Conservation (phyloP, 2,329 filamentous ascomycete genomes). For the Coniochaeta prunicola region DNA sequence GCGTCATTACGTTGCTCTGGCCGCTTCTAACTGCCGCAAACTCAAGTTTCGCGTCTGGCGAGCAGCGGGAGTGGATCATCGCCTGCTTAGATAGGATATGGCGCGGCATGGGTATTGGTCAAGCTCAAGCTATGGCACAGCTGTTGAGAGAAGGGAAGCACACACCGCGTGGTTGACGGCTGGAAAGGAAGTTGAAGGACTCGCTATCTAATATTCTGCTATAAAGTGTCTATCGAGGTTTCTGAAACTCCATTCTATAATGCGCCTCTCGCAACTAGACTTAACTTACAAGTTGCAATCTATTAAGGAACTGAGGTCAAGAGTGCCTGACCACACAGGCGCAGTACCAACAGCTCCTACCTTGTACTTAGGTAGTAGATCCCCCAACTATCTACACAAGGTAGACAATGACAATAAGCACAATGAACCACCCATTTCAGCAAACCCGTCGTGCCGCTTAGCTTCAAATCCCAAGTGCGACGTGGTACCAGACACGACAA, state of each 20-base stretch:
- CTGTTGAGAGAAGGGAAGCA: neutral
- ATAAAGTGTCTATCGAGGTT: neutral
- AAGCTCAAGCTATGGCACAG: neutral
- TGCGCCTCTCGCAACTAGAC: too few relatives aligned
- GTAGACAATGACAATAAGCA: too few relatives aligned
- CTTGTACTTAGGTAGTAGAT: too few relatives aligned
- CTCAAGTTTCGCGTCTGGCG: neutral
- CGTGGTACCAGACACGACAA: neutral
- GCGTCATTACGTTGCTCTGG: neutral
- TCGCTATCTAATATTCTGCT: neutral
- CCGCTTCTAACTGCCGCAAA: neutral
- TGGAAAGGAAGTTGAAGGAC: neutral
- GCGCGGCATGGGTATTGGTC: neutral
- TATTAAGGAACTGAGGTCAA: too few relatives aligned
- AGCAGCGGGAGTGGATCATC: neutral
- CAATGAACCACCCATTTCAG: neutral
- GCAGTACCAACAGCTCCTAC: too few relatives aligned
- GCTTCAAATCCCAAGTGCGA: neutral
- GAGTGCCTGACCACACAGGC: too few relatives aligned
- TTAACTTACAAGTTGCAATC: too few relatives aligned
- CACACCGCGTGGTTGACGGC: neutral
- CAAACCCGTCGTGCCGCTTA: neutral
- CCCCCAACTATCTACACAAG: too few relatives aligned
- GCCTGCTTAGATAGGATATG: neutral
- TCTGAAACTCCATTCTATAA: too few relatives aligned